Conservation (phyloP, 768 basidiomycete genomes). For the Leccinum disarticulatum region DNA sequence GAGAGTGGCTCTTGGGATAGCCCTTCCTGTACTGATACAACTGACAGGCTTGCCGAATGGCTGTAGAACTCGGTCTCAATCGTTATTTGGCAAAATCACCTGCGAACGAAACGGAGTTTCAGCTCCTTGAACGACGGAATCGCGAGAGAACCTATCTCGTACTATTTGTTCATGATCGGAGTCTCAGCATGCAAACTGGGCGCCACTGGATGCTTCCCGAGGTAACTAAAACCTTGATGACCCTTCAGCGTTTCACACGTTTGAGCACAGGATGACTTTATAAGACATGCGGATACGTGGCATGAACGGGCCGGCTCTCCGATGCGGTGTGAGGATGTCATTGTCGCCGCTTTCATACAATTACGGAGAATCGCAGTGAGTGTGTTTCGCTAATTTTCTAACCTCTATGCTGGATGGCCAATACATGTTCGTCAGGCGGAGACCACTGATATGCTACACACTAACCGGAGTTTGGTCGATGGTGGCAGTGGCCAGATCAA, state of each 20-base stretch:
- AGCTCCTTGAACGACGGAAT: constrained; percentile 75
- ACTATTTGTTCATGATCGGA: constrained; percentile 83
- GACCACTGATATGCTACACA: constrained; percentile 71
- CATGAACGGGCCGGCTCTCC: constrained; percentile 55
- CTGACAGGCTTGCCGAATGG: constrained; percentile 79
- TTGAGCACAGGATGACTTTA: constrained; percentile 57
- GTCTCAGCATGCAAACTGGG: constrained; percentile 83
- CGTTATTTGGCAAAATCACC: constrained; percentile 59
- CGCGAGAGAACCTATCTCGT: constrained; percentile 86
- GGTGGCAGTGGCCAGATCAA: constrained; percentile 62
- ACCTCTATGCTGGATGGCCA: neutral
- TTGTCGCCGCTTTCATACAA: constrained; percentile 74
- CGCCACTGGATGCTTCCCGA: constrained; percentile 88
- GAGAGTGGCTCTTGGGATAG: constrained; percentile 1
- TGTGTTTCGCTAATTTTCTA: constrained; percentile 7
- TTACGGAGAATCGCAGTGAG: constrained; percentile 78
- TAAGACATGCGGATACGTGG: constrained; percentile 69
- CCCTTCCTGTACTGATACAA: constrained; percentile 2
- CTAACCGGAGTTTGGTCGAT: constrained; percentile 45
- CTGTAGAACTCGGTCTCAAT: constrained; percentile 80
- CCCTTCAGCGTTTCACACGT: constrained; percentile 12
- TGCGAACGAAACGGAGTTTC: constrained; percentile 59
- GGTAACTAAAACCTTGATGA: constrained; percentile 27
- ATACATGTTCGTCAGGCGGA: constrained; percentile 51
- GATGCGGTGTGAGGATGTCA: constrained; percentile 75